phyloP scores from a whole-genome alignment of 306 rosid genomes.

The Inga leiocalycina region DNA sequence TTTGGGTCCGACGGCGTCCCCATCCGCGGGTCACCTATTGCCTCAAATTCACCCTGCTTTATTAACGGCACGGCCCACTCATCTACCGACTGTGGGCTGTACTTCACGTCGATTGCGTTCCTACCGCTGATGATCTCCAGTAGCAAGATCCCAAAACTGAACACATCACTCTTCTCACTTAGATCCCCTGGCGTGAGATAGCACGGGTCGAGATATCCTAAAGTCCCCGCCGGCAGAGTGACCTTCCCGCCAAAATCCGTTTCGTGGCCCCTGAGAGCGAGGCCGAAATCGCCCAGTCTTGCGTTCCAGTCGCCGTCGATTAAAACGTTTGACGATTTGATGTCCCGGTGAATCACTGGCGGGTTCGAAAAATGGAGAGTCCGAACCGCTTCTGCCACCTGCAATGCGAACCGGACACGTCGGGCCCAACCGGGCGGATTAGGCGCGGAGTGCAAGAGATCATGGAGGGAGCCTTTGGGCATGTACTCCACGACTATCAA shows the following conservation, averaged over 20 bases:
- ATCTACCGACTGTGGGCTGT: slow-evolving; percentile 70
- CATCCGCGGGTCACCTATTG: slow-evolving; percentile 52
- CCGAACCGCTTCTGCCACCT: slow-evolving; percentile 59
- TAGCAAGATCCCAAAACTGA: slow-evolving; percentile 72
- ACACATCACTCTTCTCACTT: slow-evolving; percentile 66
- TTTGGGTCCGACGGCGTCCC: slow-evolving; percentile 43
- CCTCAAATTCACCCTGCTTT: slow-evolving; percentile 40
- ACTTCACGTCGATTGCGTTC: slow-evolving; percentile 63
- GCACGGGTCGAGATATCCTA: slow-evolving; percentile 75
- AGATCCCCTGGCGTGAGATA: slow-evolving; percentile 73
- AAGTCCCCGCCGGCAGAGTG: slow-evolving; percentile 78
- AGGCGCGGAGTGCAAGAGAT: slow-evolving; percentile 46
- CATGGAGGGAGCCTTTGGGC: slow-evolving; percentile 69
- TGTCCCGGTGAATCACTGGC: slow-evolving; percentile 73
- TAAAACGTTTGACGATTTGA: slow-evolving; percentile 72
- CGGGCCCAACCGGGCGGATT: slow-evolving; percentile 60
- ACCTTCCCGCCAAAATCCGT: slow-evolving; percentile 51
- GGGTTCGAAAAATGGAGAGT: slow-evolving; percentile 55
- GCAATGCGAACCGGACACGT: slow-evolving; percentile 49
- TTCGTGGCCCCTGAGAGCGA: slow-evolving; percentile 66
- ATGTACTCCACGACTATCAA: slow-evolving; percentile 66
- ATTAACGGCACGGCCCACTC: slow-evolving; percentile 74
- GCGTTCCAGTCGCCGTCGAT: slow-evolving; percentile 54
- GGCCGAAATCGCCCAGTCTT: slow-evolving; percentile 66
- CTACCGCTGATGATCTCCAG: slow-evolving; percentile 68